Evolutionary conservation across 306 rosid species (phyloP), one percentile per base, ranked within the genome.

Genomic region (Alnus rubra): DNA sequence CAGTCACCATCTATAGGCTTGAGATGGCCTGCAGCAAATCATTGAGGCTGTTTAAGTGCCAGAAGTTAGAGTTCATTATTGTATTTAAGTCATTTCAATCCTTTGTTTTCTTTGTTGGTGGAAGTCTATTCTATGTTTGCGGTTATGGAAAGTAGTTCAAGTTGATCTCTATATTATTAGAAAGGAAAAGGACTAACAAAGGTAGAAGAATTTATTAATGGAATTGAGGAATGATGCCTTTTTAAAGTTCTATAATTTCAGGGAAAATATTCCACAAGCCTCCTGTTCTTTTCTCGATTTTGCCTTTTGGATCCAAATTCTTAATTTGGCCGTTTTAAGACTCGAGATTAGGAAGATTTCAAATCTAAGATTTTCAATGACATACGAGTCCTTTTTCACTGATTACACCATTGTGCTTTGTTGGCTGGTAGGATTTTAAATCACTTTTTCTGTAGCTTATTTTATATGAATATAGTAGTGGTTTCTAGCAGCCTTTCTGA

Each of bases 401-500:
- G 13, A 59, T 59, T 59, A 23, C 12, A 7, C 31, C 65, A 59
- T 74, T 31, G 2, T 16, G 58, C 53, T 47, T 50, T 65, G 52
- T 60, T 75, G 65, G 70, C 44, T 64, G 56, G 8, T 77, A 18
- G 60, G 76, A 19, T 16, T 76, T 33, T 71, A 45, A 62, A n/a
- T 75, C 30, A 39, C 60, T n/a, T n/a, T 69, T 67, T 70, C 44
- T 18, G 54, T 76, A 73, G 77, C 76, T 54, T 73, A 56, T 49
- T 39, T 67, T 67, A 55, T 62, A 28, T 69, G 7, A 63, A 63
- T 55, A 28, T 69, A 42, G 69, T 53, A 59, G 73, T 78, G 54
- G 65, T 83, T 50, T 76, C 28, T 81, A 31, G 76, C 56, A 51
- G 82, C 13, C 65, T 80, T 82, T 63, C 54, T 23, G 4, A 49